Evolutionary conservation across 1,284 basidiomycete genomes (phyloP).

Genomic region (Ustilago sp.): DNA sequence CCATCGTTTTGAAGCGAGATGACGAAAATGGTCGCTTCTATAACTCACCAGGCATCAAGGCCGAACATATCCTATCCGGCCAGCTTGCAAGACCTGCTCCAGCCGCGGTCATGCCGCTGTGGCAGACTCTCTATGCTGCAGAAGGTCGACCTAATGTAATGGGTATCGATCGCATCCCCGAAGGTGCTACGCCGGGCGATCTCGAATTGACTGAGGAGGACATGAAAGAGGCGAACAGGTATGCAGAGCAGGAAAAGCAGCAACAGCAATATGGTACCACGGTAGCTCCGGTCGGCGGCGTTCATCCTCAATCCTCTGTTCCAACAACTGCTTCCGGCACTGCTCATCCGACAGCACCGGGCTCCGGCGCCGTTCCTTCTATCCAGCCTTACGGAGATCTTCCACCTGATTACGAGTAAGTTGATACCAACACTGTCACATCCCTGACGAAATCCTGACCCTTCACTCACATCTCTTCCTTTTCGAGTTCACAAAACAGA

Average conservation of each 20-base stretch:
- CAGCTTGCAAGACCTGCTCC: conserved; percentile 44
- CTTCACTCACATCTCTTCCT: not conserved
- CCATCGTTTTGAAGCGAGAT: conserved; percentile 60
- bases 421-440: not conserved
- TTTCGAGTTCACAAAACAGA: not conserved
- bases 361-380: not conserved
- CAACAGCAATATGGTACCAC: conserved; percentile 12
- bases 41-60: conserved; percentile 48
- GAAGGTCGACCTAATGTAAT: conserved; percentile 60
- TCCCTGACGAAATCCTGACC: not conserved
- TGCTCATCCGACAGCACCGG: not conserved
- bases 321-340: conserved; percentile 9
- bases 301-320: conserved; percentile 15
- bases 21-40: conserved; percentile 66
- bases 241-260: conserved; percentile 33
- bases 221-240: conserved; percentile 38
- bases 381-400: conserved; percentile 38
- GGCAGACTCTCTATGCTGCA: conserved; percentile 64
- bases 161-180: conserved; percentile 58
- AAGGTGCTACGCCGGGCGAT: conserved; percentile 60
- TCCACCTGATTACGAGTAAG: conserved; percentile 50
- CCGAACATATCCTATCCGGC: conserved; percentile 51
- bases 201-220: conserved; percentile 53
- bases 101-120: conserved; percentile 52
- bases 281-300: conserved; percentile 20